Conservation (phyloP, 768 basidiomycete species). For the Termitomyces sp. region DNA sequence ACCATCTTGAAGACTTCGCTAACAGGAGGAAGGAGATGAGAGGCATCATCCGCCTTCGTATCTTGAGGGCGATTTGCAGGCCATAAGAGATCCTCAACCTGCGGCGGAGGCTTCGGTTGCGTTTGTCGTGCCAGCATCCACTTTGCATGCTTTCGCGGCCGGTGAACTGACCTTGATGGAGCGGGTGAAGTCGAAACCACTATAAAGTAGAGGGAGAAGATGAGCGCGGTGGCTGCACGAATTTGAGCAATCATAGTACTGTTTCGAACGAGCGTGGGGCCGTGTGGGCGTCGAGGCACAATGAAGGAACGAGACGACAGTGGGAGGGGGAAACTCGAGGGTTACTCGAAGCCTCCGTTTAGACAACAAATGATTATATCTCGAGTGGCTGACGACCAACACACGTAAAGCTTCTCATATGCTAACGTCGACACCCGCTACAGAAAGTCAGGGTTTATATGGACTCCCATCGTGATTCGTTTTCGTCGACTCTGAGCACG, state of each 20-base stretch:
- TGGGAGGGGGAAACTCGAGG: neutral
- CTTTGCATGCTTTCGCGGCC: neutral
- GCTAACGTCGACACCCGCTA: neutral
- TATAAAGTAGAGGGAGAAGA: neutral
- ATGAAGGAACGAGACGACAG: neutral
- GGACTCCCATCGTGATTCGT: neutral
- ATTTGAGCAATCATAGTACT: neutral
- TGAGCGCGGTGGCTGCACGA: neutral
- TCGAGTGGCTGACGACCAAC: conserved; percentile 1
- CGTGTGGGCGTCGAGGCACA: neutral
- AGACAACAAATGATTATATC: neutral
- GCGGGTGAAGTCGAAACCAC: neutral
- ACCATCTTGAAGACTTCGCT: conserved; percentile 14
- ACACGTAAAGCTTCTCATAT: neutral
- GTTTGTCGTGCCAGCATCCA: conserved; percentile 1
- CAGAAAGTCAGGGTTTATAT: neutral
- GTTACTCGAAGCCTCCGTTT: neutral
- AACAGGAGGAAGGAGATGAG: conserved; percentile 10
- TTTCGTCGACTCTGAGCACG: no score
- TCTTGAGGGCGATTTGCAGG: neutral
- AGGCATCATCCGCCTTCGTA: neutral
- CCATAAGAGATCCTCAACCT: neutral
- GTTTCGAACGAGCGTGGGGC: neutral
- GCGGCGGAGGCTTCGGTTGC: neutral
- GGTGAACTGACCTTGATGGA: neutral